A percentile compares a stretch with the other conserved stretches of the same genome.
Conservation (phyloP, 176 grass and related monocot species). For the sorghum (Sorghum bicolor) region DNA sequence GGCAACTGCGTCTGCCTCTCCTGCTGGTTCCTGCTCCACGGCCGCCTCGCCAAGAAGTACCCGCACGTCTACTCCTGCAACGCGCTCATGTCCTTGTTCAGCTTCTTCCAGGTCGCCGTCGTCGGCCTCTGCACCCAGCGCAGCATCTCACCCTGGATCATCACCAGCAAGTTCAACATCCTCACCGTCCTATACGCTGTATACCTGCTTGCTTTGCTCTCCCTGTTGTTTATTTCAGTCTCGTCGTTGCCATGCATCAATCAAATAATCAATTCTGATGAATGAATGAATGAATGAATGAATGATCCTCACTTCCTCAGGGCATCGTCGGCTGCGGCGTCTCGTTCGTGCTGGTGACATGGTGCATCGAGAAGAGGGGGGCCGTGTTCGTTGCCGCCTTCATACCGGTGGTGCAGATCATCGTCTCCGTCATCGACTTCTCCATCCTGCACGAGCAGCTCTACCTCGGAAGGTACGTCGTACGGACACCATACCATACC, state of each 20-base stretch:
- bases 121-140: conserved; percentile 59
- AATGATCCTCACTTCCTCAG: conserved; percentile 20
- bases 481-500: too few relatives aligned
- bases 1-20: conserved; percentile 66
- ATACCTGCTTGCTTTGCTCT: background rate
- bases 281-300: too few relatives aligned
- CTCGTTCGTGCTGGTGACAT: conserved; percentile 72
- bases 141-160: conserved; percentile 51
- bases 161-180: conserved; percentile 69
- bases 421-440: conserved; percentile 77
- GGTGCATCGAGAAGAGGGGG: conserved; percentile 87
- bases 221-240: background rate
- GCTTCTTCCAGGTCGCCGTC: conserved; percentile 73
- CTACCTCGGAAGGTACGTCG: conserved; percentile 74
- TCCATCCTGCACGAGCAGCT: conserved; percentile 68
- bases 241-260: background rate
- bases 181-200: conserved; percentile 63
- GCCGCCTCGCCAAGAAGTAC: conserved; percentile 65
- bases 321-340: conserved; percentile 76
- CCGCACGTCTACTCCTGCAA: conserved; percentile 85
- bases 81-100: conserved; percentile 63
- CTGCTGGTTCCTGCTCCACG: conserved; percentile 80
- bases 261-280: too few relatives aligned
- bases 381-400: conserved; percentile 87
- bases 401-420: conserved; percentile 87